Base-by-base conservation (phyloP, 192 early-diverging fungal genomes). In the Polychytrium aggregatum region DNA sequence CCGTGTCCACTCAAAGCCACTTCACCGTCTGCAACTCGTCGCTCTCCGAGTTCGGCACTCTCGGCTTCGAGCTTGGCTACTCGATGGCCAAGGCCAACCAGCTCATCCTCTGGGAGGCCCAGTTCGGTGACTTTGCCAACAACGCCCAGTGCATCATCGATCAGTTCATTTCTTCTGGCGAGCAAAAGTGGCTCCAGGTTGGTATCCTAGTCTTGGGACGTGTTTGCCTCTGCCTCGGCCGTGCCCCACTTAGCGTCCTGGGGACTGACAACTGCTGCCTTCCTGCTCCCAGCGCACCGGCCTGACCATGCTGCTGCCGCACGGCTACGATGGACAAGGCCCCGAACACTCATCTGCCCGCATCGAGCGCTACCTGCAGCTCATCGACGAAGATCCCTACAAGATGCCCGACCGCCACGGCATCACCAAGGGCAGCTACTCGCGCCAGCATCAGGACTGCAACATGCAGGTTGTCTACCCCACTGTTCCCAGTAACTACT, bases 91-190 rank as follows among this genome's bases (percentile, higher is more conserved):
- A 86, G 73, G 92, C 95, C 37, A 87, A 94, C 68, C 75, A 92
- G 41, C 78, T 96, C 37, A 78, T 96, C 27, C 72, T 94, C 53
- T 98, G 92, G 92, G 95, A 98, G 68, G 95, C 90, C 13, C 92
- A 98, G 74, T 96, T 98, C 57, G 95, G 95, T 50, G 92, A 98
- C 67, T 94, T 98, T 64, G 85, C 85, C 64, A 98, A 98, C 78
- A 88, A 73, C 48, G 89, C 95, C 18, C 95, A 98, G 72, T 82
- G 82, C 68, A 96, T 98, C 48, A 88, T 98, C 65, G 94, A 98
- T 68, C 94, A 98, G 70, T 98, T 92, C 59, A 87, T 98, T 36
- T 79, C 82, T 3, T 79, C 88, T 26, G 94, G 92, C 53, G 94
- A 98, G 70, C 87, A 90, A 57, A 98, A 98, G 70, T 98, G 94